Evolutionary conservation across 352 stramenopile species (phyloP), one percentile per base, ranked within the genome.

Genomic region (Phytophthora hybrid): DNA sequence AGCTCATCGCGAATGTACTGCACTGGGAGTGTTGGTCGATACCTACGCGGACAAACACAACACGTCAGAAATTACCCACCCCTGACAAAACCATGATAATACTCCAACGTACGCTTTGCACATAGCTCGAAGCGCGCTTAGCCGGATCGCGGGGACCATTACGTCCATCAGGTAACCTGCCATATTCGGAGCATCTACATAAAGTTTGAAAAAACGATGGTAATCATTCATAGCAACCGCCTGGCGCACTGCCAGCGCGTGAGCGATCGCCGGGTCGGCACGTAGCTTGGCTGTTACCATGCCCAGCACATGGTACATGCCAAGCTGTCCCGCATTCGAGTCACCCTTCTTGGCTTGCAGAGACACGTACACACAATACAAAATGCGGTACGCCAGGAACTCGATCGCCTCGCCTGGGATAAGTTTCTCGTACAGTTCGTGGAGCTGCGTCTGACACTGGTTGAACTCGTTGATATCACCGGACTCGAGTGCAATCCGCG

Each of bases 391-490:
- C 64, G 89, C 84, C 56, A 96, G 80, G 66, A 97, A 97, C 76
- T 97, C 91, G 61, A 93, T 77, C 49, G 80, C 88, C 66, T 95
- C 62, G 47, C 91, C 89, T 4, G 83, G 83, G 47, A 96, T 83
- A 55, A 82, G 69, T 49, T 92, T 82, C 74, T 96, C 89, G 76
- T 97, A 97, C 59, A 97, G 79, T 73, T 96, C 86, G 69, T 94
- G 86, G 37, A 97, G 85, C 72, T 96, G 91, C 63, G 91, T 97
- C 75, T 96, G 89, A 78, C 91, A 97, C 79, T 97, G 97, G 76
- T 99, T 99, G 83, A 98, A 98, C 82, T 98, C 94, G 77, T 98
- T 98, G 75, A 99, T 93, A 85, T 99, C 97, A 60, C 89, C 89
- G 18, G 97, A 93, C 77, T 99, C 93, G 31, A 99, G 84, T 53